Base-by-base conservation (phyloP, 2,329 filamentous ascomycete species). In the Capronia epimyces region DNA sequence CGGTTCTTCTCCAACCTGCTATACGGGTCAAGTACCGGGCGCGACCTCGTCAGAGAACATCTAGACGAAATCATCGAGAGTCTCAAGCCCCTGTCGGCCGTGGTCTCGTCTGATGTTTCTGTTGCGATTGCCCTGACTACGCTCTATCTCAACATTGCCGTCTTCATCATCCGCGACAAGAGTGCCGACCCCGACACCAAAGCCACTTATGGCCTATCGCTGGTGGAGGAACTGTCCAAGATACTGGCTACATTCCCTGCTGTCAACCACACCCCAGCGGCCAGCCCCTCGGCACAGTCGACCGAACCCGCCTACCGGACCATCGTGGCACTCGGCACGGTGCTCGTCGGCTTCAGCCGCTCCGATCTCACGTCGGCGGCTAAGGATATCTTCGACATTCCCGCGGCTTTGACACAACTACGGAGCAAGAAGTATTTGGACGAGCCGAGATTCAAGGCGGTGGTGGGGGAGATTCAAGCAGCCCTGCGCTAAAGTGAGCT, bases 1-100 rank as follows among this genome's bases (percentile, higher is more conserved):
- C 86, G 93, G 3, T 80, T 84, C 12, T 76, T 97, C 43, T 84
- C 82, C 24, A 98, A 98, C 61, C 73, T 96, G 6, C 95, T 96
- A 64, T 63, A 58, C 36, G 78, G 81, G 53, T 87, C 87, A 0
- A 72, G 80, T 0, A 76, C 84, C 50, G 93, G 93, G 13, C 81
- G 87, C 18, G 71, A 74, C 40, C 70, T 88, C 2, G 80, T 82
- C 4, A 76, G 80, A 10, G 71, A 71, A 16, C 72, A 75, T 37
- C 80, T 83, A 16, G 78, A 83, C 34, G 74, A 77, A 32, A 78
- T 86, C 3, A 72, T 87, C 3, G 68, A 73, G 2, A 78, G 85
- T 22, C 71, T 94, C 7, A 78, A 83, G 45, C 77, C 79, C 0
- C 78, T 87, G 21, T 71, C 83, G 2, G 77, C 77, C 3, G 72